Conservation (phyloP, 169 alveolate species). For the Plasmodium knowlesi region DNA sequence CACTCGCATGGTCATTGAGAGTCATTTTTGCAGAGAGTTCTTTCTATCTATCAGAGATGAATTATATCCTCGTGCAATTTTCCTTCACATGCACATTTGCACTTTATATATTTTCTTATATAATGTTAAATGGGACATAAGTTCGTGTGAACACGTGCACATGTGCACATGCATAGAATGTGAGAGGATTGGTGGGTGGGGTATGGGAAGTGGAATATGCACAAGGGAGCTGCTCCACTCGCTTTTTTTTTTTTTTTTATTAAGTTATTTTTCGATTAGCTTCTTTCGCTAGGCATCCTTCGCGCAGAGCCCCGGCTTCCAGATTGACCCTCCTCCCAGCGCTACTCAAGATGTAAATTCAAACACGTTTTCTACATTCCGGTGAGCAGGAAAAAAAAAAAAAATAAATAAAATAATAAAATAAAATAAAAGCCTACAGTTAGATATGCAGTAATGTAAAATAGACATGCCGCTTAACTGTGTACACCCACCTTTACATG, state of each 20-base stretch:
- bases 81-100: not conserved
- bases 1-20: not conserved
- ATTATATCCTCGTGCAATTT: not conserved
- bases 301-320: not conserved
- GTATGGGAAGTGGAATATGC: not conserved
- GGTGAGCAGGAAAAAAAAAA: not conserved
- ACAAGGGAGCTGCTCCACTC: not conserved
- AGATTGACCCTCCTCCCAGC: not conserved
- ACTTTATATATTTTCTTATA: not conserved
- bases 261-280: constrained; percentile 3
- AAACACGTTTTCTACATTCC: not conserved
- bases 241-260: not conserved
- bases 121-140: not conserved
- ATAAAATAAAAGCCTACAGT: constrained; percentile 1
- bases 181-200: not conserved
- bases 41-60: not conserved
- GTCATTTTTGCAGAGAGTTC: constrained; percentile 21
- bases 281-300: not conserved
- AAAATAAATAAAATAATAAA: not conserved
- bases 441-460: not conserved
- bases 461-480: constrained; percentile 23
- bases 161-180: not conserved
- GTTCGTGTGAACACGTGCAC: not conserved
- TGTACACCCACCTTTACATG: constrained; percentile 8
- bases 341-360: constrained; percentile 14